phyloP scores from a whole-genome alignment of 202 grass and related monocot genomes.

The Eragrostis tef region DNA sequence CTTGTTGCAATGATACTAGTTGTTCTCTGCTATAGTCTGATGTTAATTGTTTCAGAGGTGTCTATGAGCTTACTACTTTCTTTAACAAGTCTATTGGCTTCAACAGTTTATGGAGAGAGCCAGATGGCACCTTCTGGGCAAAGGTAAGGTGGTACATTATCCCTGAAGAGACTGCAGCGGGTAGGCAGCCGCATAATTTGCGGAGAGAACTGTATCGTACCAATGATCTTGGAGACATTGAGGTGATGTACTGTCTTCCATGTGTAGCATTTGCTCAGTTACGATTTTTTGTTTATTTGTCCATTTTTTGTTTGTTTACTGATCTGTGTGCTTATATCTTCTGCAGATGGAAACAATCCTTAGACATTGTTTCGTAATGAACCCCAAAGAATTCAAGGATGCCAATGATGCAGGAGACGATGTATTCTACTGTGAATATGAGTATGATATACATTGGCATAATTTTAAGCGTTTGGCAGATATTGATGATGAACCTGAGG shows the following conservation, averaged over 20 bases:
- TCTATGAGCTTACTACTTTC: conserved; percentile 22
- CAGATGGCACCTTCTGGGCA: conserved; percentile 67
- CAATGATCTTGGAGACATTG: conserved; percentile 67
- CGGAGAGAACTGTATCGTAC: conserved; percentile 82
- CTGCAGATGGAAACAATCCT: conserved; percentile 80
- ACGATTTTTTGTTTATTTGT: not conserved
- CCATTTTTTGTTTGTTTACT: conserved; percentile 1
- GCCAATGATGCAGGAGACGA: conserved; percentile 83
- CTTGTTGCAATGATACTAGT: not conserved
- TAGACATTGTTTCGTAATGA: conserved; percentile 81
- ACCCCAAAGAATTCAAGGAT: conserved; percentile 72
- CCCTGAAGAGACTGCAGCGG: conserved; percentile 88
- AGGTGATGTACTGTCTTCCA: conserved; percentile 51
- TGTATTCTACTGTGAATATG: conserved; percentile 98
- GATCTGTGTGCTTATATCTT: conserved; percentile 29
- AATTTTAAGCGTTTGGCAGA: conserved; percentile 92
- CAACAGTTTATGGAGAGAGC: conserved; percentile 78
- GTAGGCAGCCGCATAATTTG: conserved; percentile 94
- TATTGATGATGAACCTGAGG: conserved; percentile 70
- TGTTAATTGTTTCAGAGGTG: not conserved
- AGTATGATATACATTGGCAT: conserved; percentile 93
- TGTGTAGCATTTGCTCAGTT: not conserved
- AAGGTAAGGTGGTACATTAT: conserved; percentile 88
- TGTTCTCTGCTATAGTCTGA: not conserved
- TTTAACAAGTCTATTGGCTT: conserved; percentile 2